phyloP scores from a whole-genome alignment of 2,329 filamentous ascomycete species.

The Sporothrix variecibatus region DNA sequence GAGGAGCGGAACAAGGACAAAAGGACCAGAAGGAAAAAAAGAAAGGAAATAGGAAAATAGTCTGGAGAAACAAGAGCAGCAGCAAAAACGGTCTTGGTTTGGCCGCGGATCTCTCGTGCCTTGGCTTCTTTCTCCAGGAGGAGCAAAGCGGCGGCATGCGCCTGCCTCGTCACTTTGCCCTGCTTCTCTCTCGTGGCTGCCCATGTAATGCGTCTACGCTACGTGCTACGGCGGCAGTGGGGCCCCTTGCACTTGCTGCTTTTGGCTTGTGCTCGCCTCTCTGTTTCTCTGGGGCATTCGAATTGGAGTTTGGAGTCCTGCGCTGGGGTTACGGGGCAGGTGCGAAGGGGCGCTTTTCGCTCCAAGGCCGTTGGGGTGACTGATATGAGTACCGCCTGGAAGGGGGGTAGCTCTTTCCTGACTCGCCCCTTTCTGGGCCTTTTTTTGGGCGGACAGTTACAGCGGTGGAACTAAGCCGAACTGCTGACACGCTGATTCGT shows the following conservation, averaged over 20 bases:
- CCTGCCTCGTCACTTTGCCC: slow-evolving; percentile 6
- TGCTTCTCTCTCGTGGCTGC: not conserved
- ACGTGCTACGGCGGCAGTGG: not conserved
- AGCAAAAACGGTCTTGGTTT: slow-evolving; percentile 13
- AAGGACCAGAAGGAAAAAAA: slow-evolving; percentile 16
- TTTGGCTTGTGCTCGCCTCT: slow-evolving; percentile 24
- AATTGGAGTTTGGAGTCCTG: slow-evolving; percentile 12
- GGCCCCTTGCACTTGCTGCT: not conserved
- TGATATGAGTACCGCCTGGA: not conserved
- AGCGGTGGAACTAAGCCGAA: slow-evolving; percentile 36
- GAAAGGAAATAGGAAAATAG: slow-evolving; percentile 18
- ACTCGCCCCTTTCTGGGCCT: slow-evolving; percentile 10
- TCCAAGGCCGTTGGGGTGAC: not conserved
- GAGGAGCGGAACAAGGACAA: not conserved
- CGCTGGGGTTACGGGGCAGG: slow-evolving; percentile 4
- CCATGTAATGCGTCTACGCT: not conserved
- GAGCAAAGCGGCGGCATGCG: slow-evolving; percentile 16
- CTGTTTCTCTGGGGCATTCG: not conserved
- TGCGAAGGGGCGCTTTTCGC: slow-evolving; percentile 7
- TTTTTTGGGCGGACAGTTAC: not conserved
- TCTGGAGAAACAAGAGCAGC: slow-evolving; percentile 13
- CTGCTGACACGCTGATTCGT: slow-evolving; percentile 49
- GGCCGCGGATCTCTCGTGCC: slow-evolving; percentile 21
- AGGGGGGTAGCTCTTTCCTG: not conserved
- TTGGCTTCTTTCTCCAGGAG: slow-evolving; percentile 16